Conservation (phyloP, 2,329 filamentous ascomycete genomes). For the Aaosphaeria arxii region DNA sequence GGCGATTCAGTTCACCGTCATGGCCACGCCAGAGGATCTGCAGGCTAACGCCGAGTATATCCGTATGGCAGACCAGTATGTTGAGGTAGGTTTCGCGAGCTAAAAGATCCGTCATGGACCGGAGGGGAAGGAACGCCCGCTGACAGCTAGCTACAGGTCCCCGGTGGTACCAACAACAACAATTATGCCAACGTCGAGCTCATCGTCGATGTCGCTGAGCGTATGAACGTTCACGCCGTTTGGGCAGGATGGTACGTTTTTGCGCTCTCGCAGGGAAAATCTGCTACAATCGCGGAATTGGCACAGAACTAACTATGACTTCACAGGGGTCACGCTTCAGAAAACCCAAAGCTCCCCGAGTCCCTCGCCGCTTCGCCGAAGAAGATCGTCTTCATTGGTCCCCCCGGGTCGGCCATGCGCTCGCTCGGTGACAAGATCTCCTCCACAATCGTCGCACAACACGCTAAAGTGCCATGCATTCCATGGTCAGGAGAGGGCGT, state of each 20-base stretch:
- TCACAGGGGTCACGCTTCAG: conserved; percentile 78
- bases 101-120: not conserved
- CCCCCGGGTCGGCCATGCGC: conserved; percentile 96
- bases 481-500: conserved; percentile 99
- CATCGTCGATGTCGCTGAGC: conserved; percentile 97
- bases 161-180: conserved; percentile 99
- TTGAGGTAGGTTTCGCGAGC: conserved; percentile 59
- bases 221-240: conserved; percentile 96
- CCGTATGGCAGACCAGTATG: conserved; percentile 98
- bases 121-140: conserved; percentile 1
- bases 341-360: conserved; percentile 97
- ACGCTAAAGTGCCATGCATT: conserved; percentile 93
- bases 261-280: not conserved
- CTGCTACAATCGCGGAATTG: not conserved
- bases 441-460: conserved; percentile 97
- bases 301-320: conserved; percentile 10
- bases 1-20: conserved; percentile 98
- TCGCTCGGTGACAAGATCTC: conserved; percentile 99
- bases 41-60: conserved; percentile 99
- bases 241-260: conserved; percentile 90
- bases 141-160: conserved; percentile 57
- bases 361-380: conserved; percentile 93
- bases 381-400: conserved; percentile 99
- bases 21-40: conserved; percentile 98
- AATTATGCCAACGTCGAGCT: conserved; percentile 99